Evolutionary conservation across 768 basidiomycete species (phyloP), one percentile per base, ranked within the genome.

Genomic region (Hygrophorus russula): DNA sequence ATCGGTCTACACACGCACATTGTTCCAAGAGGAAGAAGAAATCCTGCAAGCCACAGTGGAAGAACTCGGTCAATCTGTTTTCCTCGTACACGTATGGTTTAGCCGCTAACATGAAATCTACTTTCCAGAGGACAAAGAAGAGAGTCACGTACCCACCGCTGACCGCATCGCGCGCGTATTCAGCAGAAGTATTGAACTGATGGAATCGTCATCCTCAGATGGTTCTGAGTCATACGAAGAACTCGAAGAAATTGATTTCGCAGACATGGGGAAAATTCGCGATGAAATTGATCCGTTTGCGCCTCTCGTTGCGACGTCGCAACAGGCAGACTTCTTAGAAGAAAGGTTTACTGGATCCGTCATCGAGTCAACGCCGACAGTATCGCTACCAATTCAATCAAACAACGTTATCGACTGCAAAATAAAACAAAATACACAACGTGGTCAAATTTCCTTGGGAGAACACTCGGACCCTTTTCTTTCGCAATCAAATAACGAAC

Each of bases 91-190:
- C 14, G 40, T n/a, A 19, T 13, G 20, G 32, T 37, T 31, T 38
- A 18, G 7, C 27, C 19, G 5, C 29, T 17, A 14, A 34, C n/a
- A 10, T 14, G 33, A 37, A 19, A 27, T 42, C 4, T 14, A 4
- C 50, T 39, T 36, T 39, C 10, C 54, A 73, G 76, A 63, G 15
- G 71, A 73, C 32, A 62, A 67, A 20, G 69, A 76, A 41, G 51
- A 68, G 34, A 74, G 69, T 36, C 72, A 77, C 58, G 66, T 74
- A 4, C 84, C 86, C 5, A 88, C 84, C 3, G 82, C 83, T 0
- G 73, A 80, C n/a, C 69, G 65, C 8, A 74, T 89, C 18, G 62
- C 71, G 20, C 74, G 68, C 2, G 67, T 88, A 1, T 87, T 88
- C 62, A 73, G 59, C 7, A 50, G 51, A 2, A 45, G 51, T 51